phyloP scores from a whole-genome alignment of 441 rosid genomes.

The Gossypium trilobum region DNA sequence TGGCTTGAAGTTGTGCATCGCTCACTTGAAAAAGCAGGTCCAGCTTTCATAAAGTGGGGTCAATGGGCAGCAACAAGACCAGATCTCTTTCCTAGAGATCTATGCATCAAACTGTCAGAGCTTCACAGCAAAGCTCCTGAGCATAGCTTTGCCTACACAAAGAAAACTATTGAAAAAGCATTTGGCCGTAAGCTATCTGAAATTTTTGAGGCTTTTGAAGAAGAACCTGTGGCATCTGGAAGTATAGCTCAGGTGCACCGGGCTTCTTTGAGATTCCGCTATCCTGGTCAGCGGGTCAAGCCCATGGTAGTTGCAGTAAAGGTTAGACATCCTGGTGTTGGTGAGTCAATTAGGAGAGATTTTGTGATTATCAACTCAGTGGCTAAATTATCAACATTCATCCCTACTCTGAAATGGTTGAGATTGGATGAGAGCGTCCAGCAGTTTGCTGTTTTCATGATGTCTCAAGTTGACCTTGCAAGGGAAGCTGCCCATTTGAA shows the following conservation, averaged over 20 bases:
- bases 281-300: constrained; percentile 73
- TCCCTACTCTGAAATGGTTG: constrained; percentile 89
- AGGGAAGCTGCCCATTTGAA: constrained; percentile 98
- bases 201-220: constrained; percentile 87
- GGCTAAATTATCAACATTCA: constrained; percentile 59
- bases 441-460: constrained; percentile 94
- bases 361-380: constrained; percentile 72
- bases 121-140: constrained; percentile 88
- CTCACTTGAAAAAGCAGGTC: constrained; percentile 83
- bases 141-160: constrained; percentile 86
- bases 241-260: constrained; percentile 99
- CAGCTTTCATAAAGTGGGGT: constrained; percentile 99
- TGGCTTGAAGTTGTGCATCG: constrained; percentile 80
- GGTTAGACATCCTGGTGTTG: constrained; percentile 99
- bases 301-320: constrained; percentile 88
- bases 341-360: constrained; percentile 93
- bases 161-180: constrained; percentile 75
- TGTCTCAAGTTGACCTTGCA: constrained; percentile 99
- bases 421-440: constrained; percentile 94
- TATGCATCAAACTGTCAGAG: constrained; percentile 84
- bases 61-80: constrained; percentile 99
- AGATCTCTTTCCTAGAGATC: constrained; percentile 89
- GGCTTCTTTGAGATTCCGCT: constrained; percentile 72
- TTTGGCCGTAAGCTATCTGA: constrained; percentile 85
- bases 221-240: constrained; percentile 90